Evolutionary conservation across 2,329 filamentous ascomycete genomes (phyloP), one percentile per base, ranked within the genome.

Genomic region (Curvularia eragrostidis): DNA sequence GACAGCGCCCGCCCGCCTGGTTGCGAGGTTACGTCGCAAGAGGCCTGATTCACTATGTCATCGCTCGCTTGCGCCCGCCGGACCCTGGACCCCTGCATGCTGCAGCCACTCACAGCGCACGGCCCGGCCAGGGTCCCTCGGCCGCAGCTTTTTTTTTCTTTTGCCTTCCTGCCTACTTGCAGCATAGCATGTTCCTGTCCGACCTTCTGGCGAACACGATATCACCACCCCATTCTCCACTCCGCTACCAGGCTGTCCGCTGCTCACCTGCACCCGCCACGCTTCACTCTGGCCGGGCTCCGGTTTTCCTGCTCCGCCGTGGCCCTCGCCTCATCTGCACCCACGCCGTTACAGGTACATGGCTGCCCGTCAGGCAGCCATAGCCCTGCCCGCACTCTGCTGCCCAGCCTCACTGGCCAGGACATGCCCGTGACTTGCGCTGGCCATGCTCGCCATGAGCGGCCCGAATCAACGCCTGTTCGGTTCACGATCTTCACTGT

Each of bases 401-500:
- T 48, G 54, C 61, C 61, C 61, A 62, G 62, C 58, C 47, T 57
- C 48, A 54, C 49, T 50, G 43, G 39, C 47, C 28, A 43, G 53
- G 51, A 57, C 23, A 48, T 41, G 54, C 52, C 48, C 57, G 54
- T 60, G 57, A 64, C 62, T 56, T 51, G 56, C 60, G 12, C 62
- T 55, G 57, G 46, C 52, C n/a, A 6, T 24, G 23, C 24, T 42
- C 10, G 13, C 36, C 44, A 51, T 51, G 21, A n/a, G 39, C 55
- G 58, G 63, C 56, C 61, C 61, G 61, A 61, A 41, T 58, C 21
- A 48, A 18, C 38, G 32, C 42, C 42, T 28, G 32, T 54, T 61
- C 47, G 21, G 60, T 48, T 41, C 57, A 49, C 62, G 62, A 65
- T 65, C 62, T 63, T 63, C 62, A 43, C 54, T 50, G 24, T 56